Evolutionary conservation across 768 basidiomycete genomes (phyloP).

Genomic region (Termitomyces sp.): DNA sequence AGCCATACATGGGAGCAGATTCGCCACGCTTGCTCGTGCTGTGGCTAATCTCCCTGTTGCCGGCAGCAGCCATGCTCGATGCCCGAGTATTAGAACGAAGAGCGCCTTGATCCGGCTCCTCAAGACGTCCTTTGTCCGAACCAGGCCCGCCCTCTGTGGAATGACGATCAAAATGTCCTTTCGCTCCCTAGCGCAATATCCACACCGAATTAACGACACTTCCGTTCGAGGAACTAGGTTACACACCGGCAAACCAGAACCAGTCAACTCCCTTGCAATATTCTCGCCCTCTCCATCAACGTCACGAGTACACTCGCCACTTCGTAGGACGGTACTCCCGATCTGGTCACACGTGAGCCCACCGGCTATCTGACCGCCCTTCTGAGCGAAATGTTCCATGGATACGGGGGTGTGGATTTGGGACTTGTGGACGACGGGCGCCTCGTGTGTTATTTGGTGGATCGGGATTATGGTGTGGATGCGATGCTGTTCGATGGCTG

Average conservation of each 20-base stretch:
- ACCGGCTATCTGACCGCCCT: background rate
- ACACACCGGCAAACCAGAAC: background rate
- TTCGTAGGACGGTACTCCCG: background rate
- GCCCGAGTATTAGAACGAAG: background rate
- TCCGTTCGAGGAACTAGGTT: background rate
- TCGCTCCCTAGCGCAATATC: background rate
- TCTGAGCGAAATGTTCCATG: slow-evolving; percentile 27
- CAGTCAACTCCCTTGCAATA: background rate
- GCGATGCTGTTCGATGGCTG: slow-evolving; percentile 28
- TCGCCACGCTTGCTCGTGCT: background rate
- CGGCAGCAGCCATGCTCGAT: too few relatives aligned
- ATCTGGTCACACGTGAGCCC: slow-evolving; percentile 3
- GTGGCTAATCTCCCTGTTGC: too few relatives aligned
- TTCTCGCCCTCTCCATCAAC: slow-evolving; percentile 1
- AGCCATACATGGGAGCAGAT: background rate
- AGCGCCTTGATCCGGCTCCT: background rate
- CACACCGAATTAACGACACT: too few relatives aligned
- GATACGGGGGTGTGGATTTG: slow-evolving; percentile 30
- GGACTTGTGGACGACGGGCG: slow-evolving; percentile 34
- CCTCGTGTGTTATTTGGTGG: slow-evolving; percentile 33
- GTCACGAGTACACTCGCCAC: slow-evolving; percentile 1
- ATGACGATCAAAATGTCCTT: background rate
- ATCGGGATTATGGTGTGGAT: slow-evolving; percentile 34
- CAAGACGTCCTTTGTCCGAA: too few relatives aligned
- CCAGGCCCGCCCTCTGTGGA: background rate